phyloP scores from a whole-genome alignment of 495 filamentous ascomycete species.

The Extremus antarcticus region DNA sequence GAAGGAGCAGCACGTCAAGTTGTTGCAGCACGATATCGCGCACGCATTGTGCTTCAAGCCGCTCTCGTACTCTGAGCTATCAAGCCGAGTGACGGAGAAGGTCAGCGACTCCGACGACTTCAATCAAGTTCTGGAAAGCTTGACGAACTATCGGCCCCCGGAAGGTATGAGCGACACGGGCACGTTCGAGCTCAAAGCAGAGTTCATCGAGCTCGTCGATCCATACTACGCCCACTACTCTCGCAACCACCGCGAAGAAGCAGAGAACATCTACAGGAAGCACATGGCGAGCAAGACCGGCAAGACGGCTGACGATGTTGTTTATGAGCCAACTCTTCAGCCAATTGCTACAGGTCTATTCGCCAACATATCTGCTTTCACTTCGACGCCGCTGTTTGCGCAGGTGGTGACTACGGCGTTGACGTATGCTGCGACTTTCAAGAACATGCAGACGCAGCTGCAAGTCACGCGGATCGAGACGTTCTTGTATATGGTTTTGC shows the following conservation, averaged over 20 bases:
- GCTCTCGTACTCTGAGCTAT: conserved; percentile 83
- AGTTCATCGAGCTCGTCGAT: conserved; percentile 76
- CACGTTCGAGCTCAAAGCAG: conserved; percentile 80
- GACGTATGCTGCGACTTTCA: conserved; percentile 43
- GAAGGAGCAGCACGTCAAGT: conserved; percentile 50
- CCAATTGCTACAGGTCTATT: conserved; percentile 69
- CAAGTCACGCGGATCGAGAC: conserved; percentile 75
- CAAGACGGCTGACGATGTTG: conserved; percentile 66
- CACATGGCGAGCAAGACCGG: conserved; percentile 84
- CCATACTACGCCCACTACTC: conserved; percentile 91
- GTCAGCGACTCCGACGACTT: conserved; percentile 74
- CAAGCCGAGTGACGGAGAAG: conserved; percentile 68
- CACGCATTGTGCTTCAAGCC: conserved; percentile 95
- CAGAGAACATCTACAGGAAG: conserved; percentile 74
- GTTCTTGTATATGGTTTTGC: conserved; percentile 81
- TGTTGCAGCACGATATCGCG: conserved; percentile 77
- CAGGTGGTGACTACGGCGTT: conserved; percentile 86
- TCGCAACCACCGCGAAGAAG: conserved; percentile 94
- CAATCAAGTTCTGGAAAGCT: conserved; percentile 68
- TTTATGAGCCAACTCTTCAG: conserved; percentile 84
- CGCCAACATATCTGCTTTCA: conserved; percentile 62
- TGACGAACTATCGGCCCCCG: conserved; percentile 78
- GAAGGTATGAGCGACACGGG: conserved; percentile 87
- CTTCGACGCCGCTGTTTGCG: conserved; percentile 69
- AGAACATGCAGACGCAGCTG: conserved; percentile 41